These are phyloP conservation scores for Aspergillus leporis DNA, from an alignment of 495 filamentous ascomycete species.

Conservation along the genomic window DNA sequence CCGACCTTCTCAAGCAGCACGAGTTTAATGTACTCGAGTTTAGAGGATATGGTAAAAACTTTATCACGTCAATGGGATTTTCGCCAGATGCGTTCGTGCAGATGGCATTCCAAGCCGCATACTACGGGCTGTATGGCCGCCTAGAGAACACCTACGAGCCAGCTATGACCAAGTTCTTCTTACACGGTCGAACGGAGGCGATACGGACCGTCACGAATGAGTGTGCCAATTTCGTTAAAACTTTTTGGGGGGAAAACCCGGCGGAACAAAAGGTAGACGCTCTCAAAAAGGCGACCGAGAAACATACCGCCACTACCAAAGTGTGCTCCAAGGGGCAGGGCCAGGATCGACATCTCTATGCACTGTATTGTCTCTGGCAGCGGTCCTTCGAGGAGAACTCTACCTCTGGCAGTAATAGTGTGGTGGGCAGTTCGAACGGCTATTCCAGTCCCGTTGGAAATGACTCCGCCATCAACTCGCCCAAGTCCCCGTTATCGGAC, in stretches of 20 bases:
- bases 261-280: slow-evolving; percentile 80
- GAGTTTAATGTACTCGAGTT: slow-evolving; percentile 96
- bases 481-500: slow-evolving; percentile 54
- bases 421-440: slow-evolving; percentile 60
- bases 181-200: slow-evolving; percentile 93
- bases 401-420: slow-evolving; percentile 48
- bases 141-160: slow-evolving; percentile 96
- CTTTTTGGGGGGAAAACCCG: slow-evolving; percentile 92
- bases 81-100: slow-evolving; percentile 97
- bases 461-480: slow-evolving; percentile 52
- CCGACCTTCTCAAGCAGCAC: slow-evolving; percentile 94
- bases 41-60: slow-evolving; percentile 87
- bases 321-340: slow-evolving; percentile 90
- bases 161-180: slow-evolving; percentile 93
- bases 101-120: slow-evolving; percentile 98
- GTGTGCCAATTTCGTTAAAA: slow-evolving; percentile 80
- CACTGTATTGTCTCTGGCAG: slow-evolving; percentile 94
- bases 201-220: slow-evolving; percentile 83
- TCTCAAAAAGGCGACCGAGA: slow-evolving; percentile 77
- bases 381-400: slow-evolving; percentile 73
- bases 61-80: slow-evolving; percentile 95
- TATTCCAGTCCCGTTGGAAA: slow-evolving; percentile 53
- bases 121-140: slow-evolving; percentile 94
- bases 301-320: slow-evolving; percentile 76
- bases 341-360: slow-evolving; percentile 93